Evolutionary conservation across 2,329 filamentous ascomycete genomes (phyloP).

Genomic region (Penicillium sp.): DNA sequence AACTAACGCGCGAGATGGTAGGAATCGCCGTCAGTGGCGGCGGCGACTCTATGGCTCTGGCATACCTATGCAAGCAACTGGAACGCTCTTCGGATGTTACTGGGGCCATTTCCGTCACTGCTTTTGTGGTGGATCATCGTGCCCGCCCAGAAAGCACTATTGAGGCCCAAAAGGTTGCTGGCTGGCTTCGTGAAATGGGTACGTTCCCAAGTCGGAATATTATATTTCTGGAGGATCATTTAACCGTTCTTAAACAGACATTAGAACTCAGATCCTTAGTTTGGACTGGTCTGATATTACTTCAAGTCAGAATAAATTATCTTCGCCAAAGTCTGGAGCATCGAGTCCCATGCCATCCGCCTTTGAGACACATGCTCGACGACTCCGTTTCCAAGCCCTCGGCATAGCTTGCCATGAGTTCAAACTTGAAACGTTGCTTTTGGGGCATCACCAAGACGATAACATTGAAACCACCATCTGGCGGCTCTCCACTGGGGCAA

Average conservation of each 20-base stretch:
- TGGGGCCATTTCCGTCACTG: slow-evolving; percentile 41
- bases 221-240: neutral
- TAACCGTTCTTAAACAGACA: slow-evolving; percentile 23
- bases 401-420: slow-evolving; percentile 57
- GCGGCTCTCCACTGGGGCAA: slow-evolving; percentile 67
- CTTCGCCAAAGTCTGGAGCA: neutral
- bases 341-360: slow-evolving; percentile 52
- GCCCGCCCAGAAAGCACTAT: slow-evolving; percentile 53
- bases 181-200: slow-evolving; percentile 47
- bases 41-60: slow-evolving; percentile 96
- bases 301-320: neutral
- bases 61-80: slow-evolving; percentile 62
- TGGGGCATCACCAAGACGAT: slow-evolving; percentile 88
- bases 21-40: slow-evolving; percentile 85
- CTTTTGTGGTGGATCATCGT: slow-evolving; percentile 61
- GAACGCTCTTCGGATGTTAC: slow-evolving; percentile 30
- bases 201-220: slow-evolving; percentile 10
- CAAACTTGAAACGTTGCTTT: slow-evolving; percentile 60
- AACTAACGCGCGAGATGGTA: slow-evolving; percentile 31
- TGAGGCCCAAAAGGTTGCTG: slow-evolving; percentile 54
- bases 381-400: slow-evolving; percentile 68
- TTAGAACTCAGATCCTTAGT: slow-evolving; percentile 36
- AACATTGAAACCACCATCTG: slow-evolving; percentile 86
- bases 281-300: slow-evolving; percentile 51
- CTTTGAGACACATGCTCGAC: slow-evolving; percentile 74